Evolutionary conservation across 176 grass and related monocot genomes (phyloP), one percentile per base, ranked within the genome.

Genomic region (Canna indica): DNA sequence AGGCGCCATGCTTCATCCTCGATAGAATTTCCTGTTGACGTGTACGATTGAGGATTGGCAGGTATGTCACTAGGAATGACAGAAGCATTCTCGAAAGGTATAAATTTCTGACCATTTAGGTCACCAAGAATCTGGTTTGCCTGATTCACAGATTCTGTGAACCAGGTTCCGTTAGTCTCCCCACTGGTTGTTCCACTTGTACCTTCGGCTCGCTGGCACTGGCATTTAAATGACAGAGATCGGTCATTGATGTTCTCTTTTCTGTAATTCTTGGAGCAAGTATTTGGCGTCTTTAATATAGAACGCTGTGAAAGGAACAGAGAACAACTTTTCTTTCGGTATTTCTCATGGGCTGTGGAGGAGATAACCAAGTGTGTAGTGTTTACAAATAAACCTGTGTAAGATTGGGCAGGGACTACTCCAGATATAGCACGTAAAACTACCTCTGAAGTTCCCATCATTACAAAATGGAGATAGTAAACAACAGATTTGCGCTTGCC

Each of bases 1-100:
- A 95, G 79, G 7, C 81, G 64, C 91, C 91, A 95, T 8, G 79
- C 91, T 77, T 95, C 87, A 47, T 90, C 91, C 67, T 90, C 91
- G 16, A 90, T 36, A 41, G 81, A 81, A 53, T 26, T 60, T 68
- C 77, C 85, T 74, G 39, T 46, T 59, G 72, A 80, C 68, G 81
- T 81, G 39, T 67, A 70, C 32, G 73, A 25, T 20, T 47, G 27
- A 78, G 63, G 52, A 52, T 82, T 87, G 20, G 25, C 36, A 0
- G 66, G 27, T 71, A 52, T 71, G 36, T 80, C 56, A 62, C 46
- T 42, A 42, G 47, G 61, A 17, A 73, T 68, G 61, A 70, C 86
- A 71, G 85, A 57, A 44, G 73, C 44, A 33, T 81, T 80, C 57
- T 88, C 81, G 5, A 59, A 59, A 18, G 73, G 61, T 44, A 62